A percentile compares a stretch with the other conserved stretches of the same genome.
These are phyloP conservation scores for Talaromyces sp. DNA, from an alignment of 2,329 filamentous ascomycete species.

Conservation along the genomic window DNA sequence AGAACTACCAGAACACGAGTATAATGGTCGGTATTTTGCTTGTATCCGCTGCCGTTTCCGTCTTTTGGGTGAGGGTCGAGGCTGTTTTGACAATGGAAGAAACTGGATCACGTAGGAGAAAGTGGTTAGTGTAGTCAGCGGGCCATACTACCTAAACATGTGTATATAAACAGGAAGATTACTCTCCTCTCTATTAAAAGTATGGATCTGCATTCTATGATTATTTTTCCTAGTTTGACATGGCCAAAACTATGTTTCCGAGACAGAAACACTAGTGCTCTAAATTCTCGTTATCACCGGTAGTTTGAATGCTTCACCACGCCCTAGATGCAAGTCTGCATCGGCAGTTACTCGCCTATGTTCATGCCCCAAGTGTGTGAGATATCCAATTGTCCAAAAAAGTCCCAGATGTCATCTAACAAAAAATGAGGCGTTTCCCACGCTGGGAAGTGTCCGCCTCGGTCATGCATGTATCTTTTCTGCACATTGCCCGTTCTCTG, in stretches of 20 bases:
- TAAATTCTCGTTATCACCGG: too few relatives aligned
- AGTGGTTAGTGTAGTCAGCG: constrained; percentile 3
- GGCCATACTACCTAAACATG: background rate
- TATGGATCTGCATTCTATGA: background rate
- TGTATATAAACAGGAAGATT: background rate
- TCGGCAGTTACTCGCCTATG: background rate
- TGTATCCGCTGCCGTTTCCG: constrained; percentile 19
- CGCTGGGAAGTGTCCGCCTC: constrained; percentile 52
- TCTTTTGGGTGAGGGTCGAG: constrained; percentile 24
- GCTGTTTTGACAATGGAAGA: constrained; percentile 12
- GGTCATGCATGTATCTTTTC: constrained; percentile 18
- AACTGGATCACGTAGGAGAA: constrained; percentile 2
- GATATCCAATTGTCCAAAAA: constrained; percentile 42
- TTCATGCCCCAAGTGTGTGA: constrained; percentile 18
- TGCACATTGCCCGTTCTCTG: background rate
- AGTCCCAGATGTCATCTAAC: constrained; percentile 42
- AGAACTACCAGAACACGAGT: constrained; percentile 21
- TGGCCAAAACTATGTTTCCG: too few relatives aligned
- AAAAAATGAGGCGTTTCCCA: constrained; percentile 48
- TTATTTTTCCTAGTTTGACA: too few relatives aligned
- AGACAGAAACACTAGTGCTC: too few relatives aligned
- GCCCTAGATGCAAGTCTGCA: background rate
- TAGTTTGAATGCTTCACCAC: background rate
- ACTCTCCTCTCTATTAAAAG: background rate
- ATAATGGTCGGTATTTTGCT: constrained; percentile 23